Evolutionary conservation across 345 rosid genomes (phyloP).

Genomic region (Eucalyptus sp.): DNA sequence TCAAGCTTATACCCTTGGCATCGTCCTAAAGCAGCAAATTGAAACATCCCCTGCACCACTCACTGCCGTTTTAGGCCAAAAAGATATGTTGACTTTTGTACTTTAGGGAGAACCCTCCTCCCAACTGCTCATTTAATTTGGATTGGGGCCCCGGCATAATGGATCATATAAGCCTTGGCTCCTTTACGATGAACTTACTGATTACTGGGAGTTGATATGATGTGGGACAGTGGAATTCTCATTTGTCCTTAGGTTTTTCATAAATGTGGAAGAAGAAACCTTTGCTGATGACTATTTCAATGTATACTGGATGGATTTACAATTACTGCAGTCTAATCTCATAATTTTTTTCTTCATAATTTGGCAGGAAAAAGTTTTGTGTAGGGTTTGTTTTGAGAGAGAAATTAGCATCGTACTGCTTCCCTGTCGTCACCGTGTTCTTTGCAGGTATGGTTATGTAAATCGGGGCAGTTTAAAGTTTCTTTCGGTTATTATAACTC

Average conservation of each 20-base stretch:
- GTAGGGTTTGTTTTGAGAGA: conserved; percentile 89
- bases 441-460: conserved; percentile 59
- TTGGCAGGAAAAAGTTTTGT: conserved; percentile 83
- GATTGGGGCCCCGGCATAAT: neutral
- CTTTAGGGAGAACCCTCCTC: neutral
- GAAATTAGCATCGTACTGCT: conserved; percentile 84
- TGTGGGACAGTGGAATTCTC: neutral
- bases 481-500: neutral
- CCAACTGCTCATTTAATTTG: neutral
- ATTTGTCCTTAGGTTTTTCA: neutral
- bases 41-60: neutral
- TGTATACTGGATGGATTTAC: neutral
- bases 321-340: neutral
- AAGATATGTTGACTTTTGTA: neutral
- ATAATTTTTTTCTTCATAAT: neutral
- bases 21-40: neutral
- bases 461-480: neutral
- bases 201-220: neutral
- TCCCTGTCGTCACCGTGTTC: conserved; percentile 89
- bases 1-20: neutral
- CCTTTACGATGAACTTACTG: neutral
- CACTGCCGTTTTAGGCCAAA: neutral
- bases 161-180: neutral
- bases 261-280: neutral
- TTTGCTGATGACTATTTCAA: neutral